These are phyloP conservation scores for Trichoderma asperelloides DNA, from an alignment of 495 filamentous ascomycete genomes.

Conservation along the genomic window DNA sequence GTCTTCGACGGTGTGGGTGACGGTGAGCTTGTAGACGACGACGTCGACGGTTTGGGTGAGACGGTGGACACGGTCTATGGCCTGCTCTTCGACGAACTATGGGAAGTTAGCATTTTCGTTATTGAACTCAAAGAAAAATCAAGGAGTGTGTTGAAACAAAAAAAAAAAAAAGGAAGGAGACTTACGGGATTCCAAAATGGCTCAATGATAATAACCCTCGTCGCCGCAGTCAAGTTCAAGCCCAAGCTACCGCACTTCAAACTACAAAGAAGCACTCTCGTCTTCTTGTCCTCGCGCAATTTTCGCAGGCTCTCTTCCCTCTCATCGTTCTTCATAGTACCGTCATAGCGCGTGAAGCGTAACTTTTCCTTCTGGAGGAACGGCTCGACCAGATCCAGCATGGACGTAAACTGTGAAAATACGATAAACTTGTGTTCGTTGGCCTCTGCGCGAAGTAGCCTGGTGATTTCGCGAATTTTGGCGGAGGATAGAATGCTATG, in stretches of 20 bases:
- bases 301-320: constrained; percentile 71
- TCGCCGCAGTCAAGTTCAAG: constrained; percentile 89
- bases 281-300: constrained; percentile 61
- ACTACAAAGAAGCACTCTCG: constrained; percentile 79
- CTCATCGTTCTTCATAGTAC: constrained; percentile 86
- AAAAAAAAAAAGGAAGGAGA: constrained; percentile 9
- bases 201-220: constrained; percentile 87
- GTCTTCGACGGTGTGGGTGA: constrained; percentile 79
- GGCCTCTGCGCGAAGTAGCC: constrained; percentile 71
- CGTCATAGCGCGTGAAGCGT: constrained; percentile 83
- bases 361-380: constrained; percentile 68
- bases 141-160: constrained; percentile 9
- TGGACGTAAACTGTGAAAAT: constrained; percentile 92
- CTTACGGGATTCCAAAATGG: constrained; percentile 93
- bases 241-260: constrained; percentile 88
- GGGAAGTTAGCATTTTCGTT: constrained; percentile 4
- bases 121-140: neutral
- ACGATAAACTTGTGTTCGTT: constrained; percentile 87
- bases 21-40: constrained; percentile 84
- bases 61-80: constrained; percentile 94
- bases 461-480: constrained; percentile 79
- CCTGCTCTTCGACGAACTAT: constrained; percentile 93
- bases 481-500: constrained; percentile 58
- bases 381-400: constrained; percentile 93
- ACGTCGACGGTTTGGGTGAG: constrained; percentile 93